phyloP scores from a whole-genome alignment of 225 moss, liverwort and hornwort species.

The Bryoerythrophyllum caledonicum region DNA sequence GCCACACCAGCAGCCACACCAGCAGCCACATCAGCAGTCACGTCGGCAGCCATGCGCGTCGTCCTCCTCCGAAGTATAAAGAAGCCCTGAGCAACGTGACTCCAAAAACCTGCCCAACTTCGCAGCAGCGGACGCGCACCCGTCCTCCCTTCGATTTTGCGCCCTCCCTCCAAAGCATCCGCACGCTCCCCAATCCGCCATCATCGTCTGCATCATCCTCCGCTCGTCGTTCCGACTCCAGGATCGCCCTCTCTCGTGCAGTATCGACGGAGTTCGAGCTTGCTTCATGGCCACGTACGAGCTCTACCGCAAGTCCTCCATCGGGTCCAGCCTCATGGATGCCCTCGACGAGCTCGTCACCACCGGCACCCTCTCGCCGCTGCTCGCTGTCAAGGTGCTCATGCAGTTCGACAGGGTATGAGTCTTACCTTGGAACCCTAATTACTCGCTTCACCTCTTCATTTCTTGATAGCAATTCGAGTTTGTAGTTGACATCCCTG shows the following conservation, averaged over 20 bases:
- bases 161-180: neutral
- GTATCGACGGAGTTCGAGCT: neutral
- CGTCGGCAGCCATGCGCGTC: neutral
- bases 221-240: neutral
- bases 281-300: slow-evolving; percentile 60
- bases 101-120: no score
- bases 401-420: slow-evolving; percentile 93
- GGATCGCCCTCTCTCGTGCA: neutral
- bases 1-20: neutral
- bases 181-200: no score
- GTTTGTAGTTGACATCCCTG: neutral
- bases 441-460: neutral
- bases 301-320: slow-evolving; percentile 78
- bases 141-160: no score
- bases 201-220: neutral
- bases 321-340: slow-evolving; percentile 77
- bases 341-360: slow-evolving; percentile 82
- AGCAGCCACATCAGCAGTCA: neutral
- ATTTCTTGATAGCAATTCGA: neutral
- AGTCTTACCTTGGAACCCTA: neutral
- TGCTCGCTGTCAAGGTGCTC: slow-evolving; percentile 83
- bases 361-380: slow-evolving; percentile 75
- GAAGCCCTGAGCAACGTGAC: neutral
- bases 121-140: neutral
- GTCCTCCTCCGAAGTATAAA: neutral